phyloP scores from a whole-genome alignment of 1,284 basidiomycete species.

The Lentinus polychrous region DNA sequence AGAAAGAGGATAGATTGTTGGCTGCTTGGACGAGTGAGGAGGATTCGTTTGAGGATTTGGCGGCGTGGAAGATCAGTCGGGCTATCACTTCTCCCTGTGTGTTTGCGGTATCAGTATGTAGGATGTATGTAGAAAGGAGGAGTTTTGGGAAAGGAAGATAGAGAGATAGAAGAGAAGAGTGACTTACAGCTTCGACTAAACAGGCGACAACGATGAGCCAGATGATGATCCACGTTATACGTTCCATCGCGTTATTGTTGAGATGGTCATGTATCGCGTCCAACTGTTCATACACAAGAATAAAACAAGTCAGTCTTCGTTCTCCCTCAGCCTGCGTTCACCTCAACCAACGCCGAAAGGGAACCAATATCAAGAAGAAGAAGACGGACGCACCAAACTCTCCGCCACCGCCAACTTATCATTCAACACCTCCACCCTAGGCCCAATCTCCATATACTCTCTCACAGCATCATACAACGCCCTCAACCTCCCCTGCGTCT shows the following conservation, averaged over 20 bases:
- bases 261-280: constrained; percentile 93
- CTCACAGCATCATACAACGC: constrained; percentile 89
- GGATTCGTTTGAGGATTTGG: constrained; percentile 4
- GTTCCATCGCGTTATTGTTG: constrained; percentile 85
- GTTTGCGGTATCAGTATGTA: neutral
- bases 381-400: constrained; percentile 61
- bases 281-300: too few relatives aligned
- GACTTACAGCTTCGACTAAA: constrained; percentile 68
- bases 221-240: constrained; percentile 95
- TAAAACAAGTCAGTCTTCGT: too few relatives aligned
- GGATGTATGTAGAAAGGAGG: neutral
- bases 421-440: constrained; percentile 81
- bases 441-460: constrained; percentile 92
- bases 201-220: constrained; percentile 90
- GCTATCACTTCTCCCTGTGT: constrained; percentile 14
- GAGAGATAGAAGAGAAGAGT: neutral
- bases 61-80: constrained; percentile 11
- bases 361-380: neutral
- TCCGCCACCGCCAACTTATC: constrained; percentile 85
- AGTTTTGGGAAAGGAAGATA: neutral
- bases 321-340: too few relatives aligned
- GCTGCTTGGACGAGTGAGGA: constrained; percentile 3
- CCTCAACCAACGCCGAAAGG: neutral
- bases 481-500: constrained; percentile 61
- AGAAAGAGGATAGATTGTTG: neutral